Conservation (phyloP, 2,329 filamentous ascomycete species). For the Botrytis deweyae region DNA sequence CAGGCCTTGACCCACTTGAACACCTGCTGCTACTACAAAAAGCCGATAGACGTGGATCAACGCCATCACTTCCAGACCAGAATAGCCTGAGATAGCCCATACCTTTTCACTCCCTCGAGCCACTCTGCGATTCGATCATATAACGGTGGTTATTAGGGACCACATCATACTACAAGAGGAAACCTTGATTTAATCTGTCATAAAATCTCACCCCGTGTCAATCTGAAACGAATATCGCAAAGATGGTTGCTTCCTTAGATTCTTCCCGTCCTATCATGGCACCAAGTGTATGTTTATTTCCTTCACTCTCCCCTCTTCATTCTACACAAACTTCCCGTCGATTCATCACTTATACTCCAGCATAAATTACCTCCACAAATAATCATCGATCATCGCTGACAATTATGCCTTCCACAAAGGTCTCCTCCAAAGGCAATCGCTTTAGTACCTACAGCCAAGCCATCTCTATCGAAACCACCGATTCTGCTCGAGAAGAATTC, state of each 20-base stretch:
- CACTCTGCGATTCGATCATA: slow-evolving; percentile 20
- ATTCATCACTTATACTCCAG: not conserved
- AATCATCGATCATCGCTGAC: slow-evolving; percentile 22
- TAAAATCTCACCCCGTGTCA: not conserved
- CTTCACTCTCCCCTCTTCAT: slow-evolving; percentile 20
- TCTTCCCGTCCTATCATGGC: slow-evolving; percentile 57
- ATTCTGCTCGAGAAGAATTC: slow-evolving; percentile 46
- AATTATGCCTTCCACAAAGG: slow-evolving; percentile 45
- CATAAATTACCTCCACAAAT: slow-evolving; percentile 3
- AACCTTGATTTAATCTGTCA: slow-evolving; percentile 4
- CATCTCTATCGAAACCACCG: slow-evolving; percentile 41
- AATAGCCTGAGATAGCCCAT: not conserved
- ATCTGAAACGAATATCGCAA: slow-evolving; percentile 26
- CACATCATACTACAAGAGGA: slow-evolving; percentile 4
- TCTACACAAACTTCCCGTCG: slow-evolving; percentile 14
- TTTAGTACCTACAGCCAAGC: slow-evolving; percentile 52
- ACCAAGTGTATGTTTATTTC: slow-evolving; percentile 46
- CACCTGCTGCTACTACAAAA: not conserved
- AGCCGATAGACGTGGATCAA: slow-evolving; percentile 17
- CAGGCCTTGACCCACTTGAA: not conserved
- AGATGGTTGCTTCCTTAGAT: slow-evolving; percentile 48
- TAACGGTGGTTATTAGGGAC: slow-evolving; percentile 12
- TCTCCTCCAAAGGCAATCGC: slow-evolving; percentile 47
- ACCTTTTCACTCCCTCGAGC: not conserved
- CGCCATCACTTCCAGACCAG: slow-evolving; percentile 8